A percentile compares a stretch with the other conserved stretches of the same genome.
phyloP scores from a whole-genome alignment of 2,329 filamentous ascomycete genomes.

The Exophiala alcalophila region DNA sequence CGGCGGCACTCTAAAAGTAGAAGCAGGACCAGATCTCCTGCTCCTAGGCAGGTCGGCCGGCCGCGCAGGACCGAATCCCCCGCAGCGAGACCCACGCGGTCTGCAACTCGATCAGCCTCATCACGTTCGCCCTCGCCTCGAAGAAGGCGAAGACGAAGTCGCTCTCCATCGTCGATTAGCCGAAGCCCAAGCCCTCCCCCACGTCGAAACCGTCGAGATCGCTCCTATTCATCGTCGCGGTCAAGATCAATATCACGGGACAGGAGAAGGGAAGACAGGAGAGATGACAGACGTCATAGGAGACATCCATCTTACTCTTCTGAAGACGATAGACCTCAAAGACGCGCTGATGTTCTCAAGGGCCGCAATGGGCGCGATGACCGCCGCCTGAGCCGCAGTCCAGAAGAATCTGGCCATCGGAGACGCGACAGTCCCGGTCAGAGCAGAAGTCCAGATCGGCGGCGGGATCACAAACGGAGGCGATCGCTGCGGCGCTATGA shows the following conservation, averaged over 20 bases:
- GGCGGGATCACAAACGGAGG: slow-evolving; percentile 41
- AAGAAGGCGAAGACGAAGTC: slow-evolving; percentile 43
- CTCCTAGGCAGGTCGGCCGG: slow-evolving; percentile 34
- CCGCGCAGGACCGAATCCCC: slow-evolving; percentile 39
- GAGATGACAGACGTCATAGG: slow-evolving; percentile 38
- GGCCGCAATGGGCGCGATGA: slow-evolving; percentile 43
- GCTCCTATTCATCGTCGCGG: slow-evolving; percentile 37
- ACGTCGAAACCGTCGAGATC: slow-evolving; percentile 32
- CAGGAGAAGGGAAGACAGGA: slow-evolving; percentile 33
- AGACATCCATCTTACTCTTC: slow-evolving; percentile 45
- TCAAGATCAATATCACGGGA: slow-evolving; percentile 39
- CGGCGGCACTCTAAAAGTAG: slow-evolving; percentile 12
- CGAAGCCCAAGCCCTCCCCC: slow-evolving; percentile 39
- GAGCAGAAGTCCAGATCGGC: slow-evolving; percentile 33
- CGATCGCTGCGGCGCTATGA: slow-evolving; percentile 47
- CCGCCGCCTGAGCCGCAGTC: slow-evolving; percentile 43
- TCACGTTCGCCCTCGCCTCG: slow-evolving; percentile 57
- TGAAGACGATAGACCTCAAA: slow-evolving; percentile 42
- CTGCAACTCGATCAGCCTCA: slow-evolving; percentile 47
- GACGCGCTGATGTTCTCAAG: slow-evolving; percentile 52
- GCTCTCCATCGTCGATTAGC: slow-evolving; percentile 39
- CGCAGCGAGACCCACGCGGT: slow-evolving; percentile 45
- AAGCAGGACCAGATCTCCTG: slow-evolving; percentile 15
- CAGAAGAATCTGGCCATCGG: slow-evolving; percentile 35
- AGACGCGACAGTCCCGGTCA: slow-evolving; percentile 33